Percentiles rank a stretch among this genome's conserved stretches.
Conservation (phyloP, 306 rosid species). For the Neltuma alba region DNA sequence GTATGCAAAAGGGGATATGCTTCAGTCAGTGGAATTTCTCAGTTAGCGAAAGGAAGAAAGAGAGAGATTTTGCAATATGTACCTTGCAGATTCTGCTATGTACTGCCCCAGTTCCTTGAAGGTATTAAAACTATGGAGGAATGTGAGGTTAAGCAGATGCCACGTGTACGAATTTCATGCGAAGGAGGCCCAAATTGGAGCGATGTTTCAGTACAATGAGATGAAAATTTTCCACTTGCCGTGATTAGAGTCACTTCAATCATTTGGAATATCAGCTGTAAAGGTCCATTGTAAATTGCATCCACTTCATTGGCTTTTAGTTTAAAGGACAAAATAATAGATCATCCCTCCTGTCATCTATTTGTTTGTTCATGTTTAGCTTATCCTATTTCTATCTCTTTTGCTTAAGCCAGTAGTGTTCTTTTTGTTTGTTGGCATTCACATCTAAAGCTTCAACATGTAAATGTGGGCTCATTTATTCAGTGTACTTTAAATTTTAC, state of each 20-base stretch:
- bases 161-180: constrained; percentile 64
- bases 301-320: neutral
- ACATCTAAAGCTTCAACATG: neutral
- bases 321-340: neutral
- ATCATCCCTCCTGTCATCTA: neutral
- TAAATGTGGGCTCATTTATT: too few relatives aligned
- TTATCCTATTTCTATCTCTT: neutral
- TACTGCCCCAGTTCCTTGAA: constrained; percentile 32
- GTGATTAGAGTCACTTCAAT: neutral
- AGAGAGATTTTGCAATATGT: constrained; percentile 24
- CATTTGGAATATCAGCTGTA: neutral
- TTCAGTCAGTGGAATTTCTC: neutral
- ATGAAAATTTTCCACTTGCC: neutral
- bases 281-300: neutral
- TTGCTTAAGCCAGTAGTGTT: neutral
- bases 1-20: neutral
- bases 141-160: constrained; percentile 51
- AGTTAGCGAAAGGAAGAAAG: constrained; percentile 23
- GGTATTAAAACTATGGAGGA: constrained; percentile 21
- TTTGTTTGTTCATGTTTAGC: neutral
- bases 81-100: constrained; percentile 30
- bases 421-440: constrained; percentile 3
- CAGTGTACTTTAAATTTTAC: too few relatives aligned
- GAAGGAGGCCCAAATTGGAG: neutral
- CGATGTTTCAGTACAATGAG: neutral